A percentile compares a stretch with the other conserved stretches of the same genome.
phyloP scores from a whole-genome alignment of 2,329 filamentous ascomycete genomes.

The Stachybotrys chlorohalonatus region DNA sequence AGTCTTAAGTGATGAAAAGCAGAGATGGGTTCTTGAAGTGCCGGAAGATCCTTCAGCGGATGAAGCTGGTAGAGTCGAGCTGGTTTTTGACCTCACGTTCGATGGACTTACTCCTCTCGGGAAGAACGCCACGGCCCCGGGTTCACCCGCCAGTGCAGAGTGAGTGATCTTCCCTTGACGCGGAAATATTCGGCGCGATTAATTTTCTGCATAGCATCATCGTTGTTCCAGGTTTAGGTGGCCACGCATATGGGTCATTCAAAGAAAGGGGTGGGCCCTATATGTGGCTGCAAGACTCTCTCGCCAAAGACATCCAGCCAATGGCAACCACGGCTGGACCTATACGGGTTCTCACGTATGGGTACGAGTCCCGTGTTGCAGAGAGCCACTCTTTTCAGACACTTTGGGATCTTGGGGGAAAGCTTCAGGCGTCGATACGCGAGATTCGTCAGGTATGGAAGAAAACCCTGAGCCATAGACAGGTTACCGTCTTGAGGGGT shows the following conservation, averaged over 20 bases:
- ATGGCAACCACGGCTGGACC: not conserved
- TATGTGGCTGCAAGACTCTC: constrained; percentile 19
- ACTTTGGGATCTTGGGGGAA: not conserved
- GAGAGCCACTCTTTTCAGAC: constrained; percentile 6
- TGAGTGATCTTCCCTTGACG: not conserved
- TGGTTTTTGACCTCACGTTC: not conserved
- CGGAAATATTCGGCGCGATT: not conserved
- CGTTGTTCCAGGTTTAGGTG: constrained; percentile 9
- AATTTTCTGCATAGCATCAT: constrained; percentile 2
- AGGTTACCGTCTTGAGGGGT: not conserved
- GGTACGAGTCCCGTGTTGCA: constrained; percentile 11
- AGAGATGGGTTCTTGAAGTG: not conserved
- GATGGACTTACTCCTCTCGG: not conserved
- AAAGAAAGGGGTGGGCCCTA: constrained; percentile 11
- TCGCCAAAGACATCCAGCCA: constrained; percentile 9
- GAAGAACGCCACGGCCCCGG: not conserved
- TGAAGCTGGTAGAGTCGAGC: not conserved
- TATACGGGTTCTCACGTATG: constrained; percentile 14
- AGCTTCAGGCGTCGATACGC: not conserved
- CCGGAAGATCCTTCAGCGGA: not conserved
- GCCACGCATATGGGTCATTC: constrained; percentile 18
- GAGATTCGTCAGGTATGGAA: not conserved
- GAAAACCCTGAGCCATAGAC: not conserved
- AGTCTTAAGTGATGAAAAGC: not conserved
- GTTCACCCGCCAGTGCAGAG: not conserved